phyloP scores from a whole-genome alignment of 129 eudicot genomes.

The Sambucus nigra region DNA sequence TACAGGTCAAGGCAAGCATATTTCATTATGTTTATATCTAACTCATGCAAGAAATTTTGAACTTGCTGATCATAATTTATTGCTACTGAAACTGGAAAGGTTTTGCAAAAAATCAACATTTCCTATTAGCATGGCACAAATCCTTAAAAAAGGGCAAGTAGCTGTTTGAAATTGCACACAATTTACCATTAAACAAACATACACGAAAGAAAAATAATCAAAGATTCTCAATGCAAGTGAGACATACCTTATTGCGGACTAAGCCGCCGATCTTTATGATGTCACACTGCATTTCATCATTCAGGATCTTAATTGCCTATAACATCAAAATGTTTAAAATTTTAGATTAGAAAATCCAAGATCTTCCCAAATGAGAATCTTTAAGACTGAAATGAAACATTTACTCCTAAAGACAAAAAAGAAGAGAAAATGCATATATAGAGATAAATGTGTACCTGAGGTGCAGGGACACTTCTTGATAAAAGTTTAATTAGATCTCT shows the following conservation, averaged over 20 bases:
- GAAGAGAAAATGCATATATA: background rate
- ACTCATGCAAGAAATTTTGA: no score
- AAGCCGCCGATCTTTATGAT: slow-evolving; percentile 77
- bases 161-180: background rate
- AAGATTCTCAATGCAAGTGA: background rate
- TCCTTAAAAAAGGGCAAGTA: no score
- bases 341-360: background rate
- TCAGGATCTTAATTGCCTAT: slow-evolving; percentile 78
- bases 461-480: slow-evolving; percentile 94
- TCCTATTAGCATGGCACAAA: no score
- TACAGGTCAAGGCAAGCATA: no score
- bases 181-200: background rate
- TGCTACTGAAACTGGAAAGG: no score
- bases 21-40: no score
- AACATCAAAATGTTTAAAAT: slow-evolving; percentile 13
- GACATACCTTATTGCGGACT: slow-evolving; percentile 62
- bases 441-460: slow-evolving; percentile 43
- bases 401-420: background rate
- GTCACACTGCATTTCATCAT: slow-evolving; percentile 99
- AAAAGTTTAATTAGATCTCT: slow-evolving; percentile 86
- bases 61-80: no score
- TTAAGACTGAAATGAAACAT: background rate
- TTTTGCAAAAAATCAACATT: no score
- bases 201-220: background rate
- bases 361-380: background rate